phyloP scores from a whole-genome alignment of 176 grass and related monocot species.

The Miscanthus lutarioriparius region DNA sequence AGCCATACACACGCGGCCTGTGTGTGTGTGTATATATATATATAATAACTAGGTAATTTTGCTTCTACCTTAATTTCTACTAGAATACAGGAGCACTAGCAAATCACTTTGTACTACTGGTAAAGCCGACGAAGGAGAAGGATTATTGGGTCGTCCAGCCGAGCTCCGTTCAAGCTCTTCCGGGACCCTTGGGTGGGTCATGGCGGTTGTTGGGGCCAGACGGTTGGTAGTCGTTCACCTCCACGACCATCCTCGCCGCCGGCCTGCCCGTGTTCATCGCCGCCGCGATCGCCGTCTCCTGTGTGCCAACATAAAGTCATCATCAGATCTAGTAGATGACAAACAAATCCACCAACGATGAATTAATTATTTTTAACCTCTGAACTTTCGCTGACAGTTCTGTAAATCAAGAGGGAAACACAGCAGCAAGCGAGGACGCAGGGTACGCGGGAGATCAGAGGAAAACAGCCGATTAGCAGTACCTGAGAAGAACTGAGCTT shows the following conservation, averaged over 20 bases:
- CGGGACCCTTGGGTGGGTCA: constrained; percentile 42
- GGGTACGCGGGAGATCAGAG: neutral
- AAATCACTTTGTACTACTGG: neutral
- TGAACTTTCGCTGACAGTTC: neutral
- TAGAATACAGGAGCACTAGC: neutral
- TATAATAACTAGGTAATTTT: neutral
- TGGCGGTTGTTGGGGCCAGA: constrained; percentile 47
- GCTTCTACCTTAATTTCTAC: neutral
- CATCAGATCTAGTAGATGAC: neutral
- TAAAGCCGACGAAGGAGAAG: neutral
- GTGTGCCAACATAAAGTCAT: neutral
- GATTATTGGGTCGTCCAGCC: neutral
- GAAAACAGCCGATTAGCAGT: neutral
- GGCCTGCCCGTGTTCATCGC: neutral
- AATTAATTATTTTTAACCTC: neutral
- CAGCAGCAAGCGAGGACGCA: neutral
- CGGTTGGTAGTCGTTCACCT: constrained; percentile 58
- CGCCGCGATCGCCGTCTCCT: neutral
- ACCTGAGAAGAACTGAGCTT: constrained; percentile 30
- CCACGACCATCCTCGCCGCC: constrained; percentile 43
- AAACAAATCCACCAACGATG: too few species aligned
- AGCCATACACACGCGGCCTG: neutral
- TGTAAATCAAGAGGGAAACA: neutral
- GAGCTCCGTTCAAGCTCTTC: constrained; percentile 27
- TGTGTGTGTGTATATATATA: too few species aligned